Base-by-base conservation (phyloP, 805 yeast genomes). In the Kodamaea leandrae region DNA sequence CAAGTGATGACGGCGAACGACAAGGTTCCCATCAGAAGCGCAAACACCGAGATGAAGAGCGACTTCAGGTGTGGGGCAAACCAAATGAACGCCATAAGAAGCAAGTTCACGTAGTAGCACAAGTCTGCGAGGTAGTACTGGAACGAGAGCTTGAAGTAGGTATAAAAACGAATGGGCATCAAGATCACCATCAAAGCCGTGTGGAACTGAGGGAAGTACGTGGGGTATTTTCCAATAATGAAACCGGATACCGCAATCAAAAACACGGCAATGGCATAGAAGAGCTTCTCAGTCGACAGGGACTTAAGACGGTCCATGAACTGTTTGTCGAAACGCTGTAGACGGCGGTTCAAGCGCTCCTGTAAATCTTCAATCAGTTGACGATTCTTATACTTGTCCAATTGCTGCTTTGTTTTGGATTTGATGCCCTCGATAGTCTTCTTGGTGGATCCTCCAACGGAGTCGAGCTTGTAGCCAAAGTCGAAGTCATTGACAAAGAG, bases 1-100 rank as follows among this genome's bases (percentile, higher is more conserved):
- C 98, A 91, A 0, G 96, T 86, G 32, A 91, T 81, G 16, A 91
- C 96, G 0, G 97, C 97, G 76, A 87, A 90, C 4, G 96, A 77
- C 42, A 91, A 64, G 0, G 97, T 87, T 1, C 98, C 99, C 66
- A 84, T 81, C 1, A 93, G 76, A 45, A 91, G 78, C 7, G 96
- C 84, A 62, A 86, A 90, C 49, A 95, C 88, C 2, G 91, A 76
- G 12, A 86, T 78, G 63, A 84, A 91, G 17, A 91, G 68, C 50
- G 81, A 76, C 28, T 72, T 71, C 2, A 95, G 86, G 24, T 71
- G 54, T 0, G 99, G 97, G 47, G 82, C 80, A 4, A 80, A 68
- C 98, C 98, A 91, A 23, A 91, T 73, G 55, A 78, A 91, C 1
- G 79, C 48, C 50, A 90, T 53, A 36, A 86, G 64, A 43, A 91